phyloP scores from a whole-genome alignment of 2,329 filamentous ascomycete genomes.

The Macrophomina phaseolina region DNA sequence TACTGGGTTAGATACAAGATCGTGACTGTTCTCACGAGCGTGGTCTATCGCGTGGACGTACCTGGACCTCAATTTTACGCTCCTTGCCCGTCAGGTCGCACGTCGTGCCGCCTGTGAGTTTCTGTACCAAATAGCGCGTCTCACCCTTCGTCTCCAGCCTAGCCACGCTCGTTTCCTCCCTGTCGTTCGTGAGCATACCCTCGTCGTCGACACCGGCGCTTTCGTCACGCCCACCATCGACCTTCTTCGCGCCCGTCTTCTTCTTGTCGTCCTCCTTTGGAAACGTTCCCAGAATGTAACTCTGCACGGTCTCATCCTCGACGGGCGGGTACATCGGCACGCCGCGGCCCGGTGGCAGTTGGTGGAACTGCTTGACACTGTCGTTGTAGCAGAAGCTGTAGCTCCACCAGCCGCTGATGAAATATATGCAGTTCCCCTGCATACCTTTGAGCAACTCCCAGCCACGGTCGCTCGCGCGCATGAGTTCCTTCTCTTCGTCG shows the following conservation, averaged over 20 bases:
- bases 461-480: slow-evolving; percentile 75
- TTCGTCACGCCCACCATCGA: slow-evolving; percentile 31
- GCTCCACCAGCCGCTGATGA: slow-evolving; percentile 90
- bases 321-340: slow-evolving; percentile 72
- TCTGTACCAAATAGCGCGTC: slow-evolving; percentile 84
- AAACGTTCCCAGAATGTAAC: slow-evolving; percentile 77
- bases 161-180: slow-evolving; percentile 49
- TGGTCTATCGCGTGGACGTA: slow-evolving; percentile 33
- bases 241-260: slow-evolving; percentile 33
- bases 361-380: slow-evolving; percentile 89
- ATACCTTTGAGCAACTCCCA: slow-evolving; percentile 81
- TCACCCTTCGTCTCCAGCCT: slow-evolving; percentile 83
- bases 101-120: slow-evolving; percentile 75
- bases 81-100: slow-evolving; percentile 86
- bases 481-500: slow-evolving; percentile 80
- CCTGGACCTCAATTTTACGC: slow-evolving; percentile 82
- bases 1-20: too few species aligned
- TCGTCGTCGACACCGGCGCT: slow-evolving; percentile 27
- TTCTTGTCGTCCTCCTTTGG: slow-evolving; percentile 34
- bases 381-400: slow-evolving; percentile 93
- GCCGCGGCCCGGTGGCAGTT: slow-evolving; percentile 71
- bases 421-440: slow-evolving; percentile 81
- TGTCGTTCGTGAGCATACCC: slow-evolving; percentile 23
- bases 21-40: background rate
- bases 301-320: slow-evolving; percentile 75